Evolutionary conservation across 257 asterid species (phyloP), one percentile per base, ranked within the genome.

Genomic region (Coffea eugenioides): DNA sequence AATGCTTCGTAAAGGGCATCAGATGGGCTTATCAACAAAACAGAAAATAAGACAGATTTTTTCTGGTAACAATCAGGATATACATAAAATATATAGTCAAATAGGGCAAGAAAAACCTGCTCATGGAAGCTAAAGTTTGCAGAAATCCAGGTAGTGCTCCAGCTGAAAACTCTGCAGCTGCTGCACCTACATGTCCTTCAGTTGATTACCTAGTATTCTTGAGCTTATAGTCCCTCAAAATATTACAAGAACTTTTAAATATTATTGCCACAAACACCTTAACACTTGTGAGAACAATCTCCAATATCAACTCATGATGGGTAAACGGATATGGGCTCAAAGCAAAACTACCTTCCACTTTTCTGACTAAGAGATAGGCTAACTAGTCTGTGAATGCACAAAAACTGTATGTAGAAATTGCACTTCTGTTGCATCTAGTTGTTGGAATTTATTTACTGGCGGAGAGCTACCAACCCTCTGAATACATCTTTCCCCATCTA

Each of bases 81-180:
- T 39, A 27, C 56, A 8, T 8, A 57, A 62, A 54, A 75, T n/a
- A 16, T 81, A 69, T 18, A 48, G 36, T 25, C 36, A 34, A 52
- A 51, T 49, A 41, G 69, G 75, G 73, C 56, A 34, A 64, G 62
- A 51, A 48, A 85, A 51, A 91, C 97, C 94, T 88, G 90, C 79
- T 71, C 51, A 10, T 71, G 48, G 90, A 88, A 87, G 89, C 86
- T 75, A 80, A 83, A 81, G 85, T 87, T 82, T 68, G 87, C 85
- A 93, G 89, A 80, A 87, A 84, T 88, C 86, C 88, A 79, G 99
- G 98, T 80, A 95, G 85, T 73, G 97, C 99, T 82, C 96, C 97
- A 66, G 91, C 93, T 16, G 97, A 95, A 90, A 93, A 95, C 82
- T 95, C 97, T 82, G 99, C 97, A 74, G 97, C 99, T 2, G 91